Evolutionary conservation across 192 early-diverging fungal species (phyloP).

Genomic region (Thoreauomyces humboldtii): DNA sequence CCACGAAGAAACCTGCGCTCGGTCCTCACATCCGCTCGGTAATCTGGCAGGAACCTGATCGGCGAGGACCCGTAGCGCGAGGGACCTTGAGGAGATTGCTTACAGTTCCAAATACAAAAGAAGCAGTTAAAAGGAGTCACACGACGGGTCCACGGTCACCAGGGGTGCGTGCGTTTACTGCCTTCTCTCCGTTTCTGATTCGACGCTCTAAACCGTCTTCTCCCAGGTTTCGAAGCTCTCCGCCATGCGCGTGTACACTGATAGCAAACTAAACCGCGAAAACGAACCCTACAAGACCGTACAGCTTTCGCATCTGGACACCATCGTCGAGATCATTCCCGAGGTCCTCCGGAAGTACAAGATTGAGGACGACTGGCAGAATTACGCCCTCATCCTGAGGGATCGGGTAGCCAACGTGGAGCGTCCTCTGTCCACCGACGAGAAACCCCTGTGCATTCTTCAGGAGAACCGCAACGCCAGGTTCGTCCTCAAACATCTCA

Average conservation of each 20-base stretch:
- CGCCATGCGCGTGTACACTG: constrained; percentile 83
- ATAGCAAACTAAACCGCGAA: constrained; percentile 61
- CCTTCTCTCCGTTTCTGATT: no score
- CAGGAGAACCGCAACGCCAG: constrained; percentile 5
- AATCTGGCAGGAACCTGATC: no score
- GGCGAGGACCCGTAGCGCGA: no score
- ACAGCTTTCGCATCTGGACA: constrained; percentile 75
- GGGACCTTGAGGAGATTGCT: no score
- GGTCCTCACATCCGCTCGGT: no score
- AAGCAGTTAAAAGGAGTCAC: no score
- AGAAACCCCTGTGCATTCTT: constrained; percentile 62
- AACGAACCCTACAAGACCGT: constrained; percentile 84
- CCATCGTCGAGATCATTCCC: constrained; percentile 80
- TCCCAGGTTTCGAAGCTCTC: constrained; percentile 41
- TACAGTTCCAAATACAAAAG: no score
- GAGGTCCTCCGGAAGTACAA: constrained; percentile 90
- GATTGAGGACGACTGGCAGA: constrained; percentile 79
- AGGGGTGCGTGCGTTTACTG: no score
- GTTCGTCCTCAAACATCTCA: constrained; percentile 6
- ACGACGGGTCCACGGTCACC: no score
- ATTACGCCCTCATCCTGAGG: constrained; percentile 78
- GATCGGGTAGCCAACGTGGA: constrained; percentile 48
- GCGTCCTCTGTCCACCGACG: constrained; percentile 70
- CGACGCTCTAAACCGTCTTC: no score
- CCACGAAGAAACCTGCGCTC: no score